Evolutionary conservation across 1,139 yeast species (phyloP).

Genomic region (Arxiozyma slooffiae): DNA sequence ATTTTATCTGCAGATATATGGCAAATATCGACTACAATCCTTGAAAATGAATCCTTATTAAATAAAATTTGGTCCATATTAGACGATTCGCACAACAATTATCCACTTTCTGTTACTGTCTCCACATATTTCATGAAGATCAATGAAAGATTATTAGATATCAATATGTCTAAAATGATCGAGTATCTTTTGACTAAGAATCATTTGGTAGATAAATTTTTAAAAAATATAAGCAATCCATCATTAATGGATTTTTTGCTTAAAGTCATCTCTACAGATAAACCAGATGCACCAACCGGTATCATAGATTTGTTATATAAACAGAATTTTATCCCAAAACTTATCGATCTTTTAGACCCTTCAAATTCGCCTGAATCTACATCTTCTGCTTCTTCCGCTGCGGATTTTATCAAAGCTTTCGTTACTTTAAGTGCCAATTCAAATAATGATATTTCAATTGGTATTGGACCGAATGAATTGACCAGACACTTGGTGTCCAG

Average conservation of each 20-base stretch:
- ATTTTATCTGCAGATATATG: constrained; percentile 85
- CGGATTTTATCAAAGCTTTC: constrained; percentile 87
- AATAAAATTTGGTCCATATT: constrained; percentile 69
- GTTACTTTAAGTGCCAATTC: constrained; percentile 88
- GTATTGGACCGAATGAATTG: constrained; percentile 92
- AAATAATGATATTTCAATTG: constrained; percentile 58
- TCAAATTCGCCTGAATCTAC: constrained; percentile 17
- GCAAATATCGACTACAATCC: constrained; percentile 85
- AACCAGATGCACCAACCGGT: constrained; percentile 55
- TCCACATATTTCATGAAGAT: constrained; percentile 89
- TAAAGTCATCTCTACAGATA: constrained; percentile 54
- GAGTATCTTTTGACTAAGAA: constrained; percentile 44
- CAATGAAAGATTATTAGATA: constrained; percentile 83
- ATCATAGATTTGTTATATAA: constrained; percentile 43
- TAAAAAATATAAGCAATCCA: constrained; percentile 48
- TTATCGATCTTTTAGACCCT: constrained; percentile 43
- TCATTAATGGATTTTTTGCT: constrained; percentile 66
- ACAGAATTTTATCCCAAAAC: constrained; percentile 43
- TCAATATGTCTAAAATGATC: constrained; percentile 77
- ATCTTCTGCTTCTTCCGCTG: constrained; percentile 54
- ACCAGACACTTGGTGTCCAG: constrained; percentile 81
- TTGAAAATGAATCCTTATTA: constrained; percentile 60
- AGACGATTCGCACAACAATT: constrained; percentile 37
- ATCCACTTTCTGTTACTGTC: constrained; percentile 60
- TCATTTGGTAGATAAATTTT: constrained; percentile 43